phyloP scores from a whole-genome alignment of 1,139 yeast genomes.

The Hemisphaericaspora xylofermentans region DNA sequence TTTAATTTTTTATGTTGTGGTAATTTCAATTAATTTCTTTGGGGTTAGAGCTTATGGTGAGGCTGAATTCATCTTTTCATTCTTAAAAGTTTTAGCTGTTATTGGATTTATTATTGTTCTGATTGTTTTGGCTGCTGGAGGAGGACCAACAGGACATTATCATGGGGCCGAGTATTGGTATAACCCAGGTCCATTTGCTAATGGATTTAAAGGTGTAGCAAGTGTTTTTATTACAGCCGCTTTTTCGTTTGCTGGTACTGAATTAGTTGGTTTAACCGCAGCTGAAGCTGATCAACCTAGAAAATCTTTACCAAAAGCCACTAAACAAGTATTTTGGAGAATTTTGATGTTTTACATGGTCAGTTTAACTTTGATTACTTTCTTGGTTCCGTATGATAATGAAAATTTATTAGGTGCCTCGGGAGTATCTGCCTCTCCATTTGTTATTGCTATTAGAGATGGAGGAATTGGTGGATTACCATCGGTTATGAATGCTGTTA shows the following conservation, averaged over 20 bases:
- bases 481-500: slow-evolving; percentile 51
- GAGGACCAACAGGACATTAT: slow-evolving; percentile 35
- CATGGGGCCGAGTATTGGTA: slow-evolving; percentile 41
- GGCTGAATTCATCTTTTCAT: slow-evolving; percentile 40
- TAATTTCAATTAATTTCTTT: slow-evolving; percentile 37
- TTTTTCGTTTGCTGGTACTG: slow-evolving; percentile 43
- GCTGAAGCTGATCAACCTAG: slow-evolving; percentile 42
- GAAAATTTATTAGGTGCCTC: slow-evolving; percentile 30
- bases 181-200: slow-evolving; percentile 42
- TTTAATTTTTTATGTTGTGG: slow-evolving; percentile 35
- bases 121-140: slow-evolving; percentile 43
- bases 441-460: slow-evolving; percentile 56
- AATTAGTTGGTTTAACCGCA: slow-evolving; percentile 40
- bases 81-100: slow-evolving; percentile 39
- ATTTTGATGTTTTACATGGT: slow-evolving; percentile 41
- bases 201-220: slow-evolving; percentile 45
- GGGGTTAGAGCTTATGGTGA: slow-evolving; percentile 48
- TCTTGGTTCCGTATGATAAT: slow-evolving; percentile 36
- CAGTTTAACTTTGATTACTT: slow-evolving; percentile 38
- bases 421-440: slow-evolving; percentile 29
- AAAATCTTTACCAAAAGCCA: slow-evolving; percentile 39
- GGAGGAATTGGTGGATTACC: slow-evolving; percentile 58
- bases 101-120: slow-evolving; percentile 42
- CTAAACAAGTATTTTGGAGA: slow-evolving; percentile 47
- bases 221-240: slow-evolving; percentile 46